Percentiles rank a stretch among this genome's conserved stretches.
These are phyloP conservation scores for Catenaria anguillulae DNA, from an alignment of 371 early-diverging fungal species.

Conservation along the genomic window DNA sequence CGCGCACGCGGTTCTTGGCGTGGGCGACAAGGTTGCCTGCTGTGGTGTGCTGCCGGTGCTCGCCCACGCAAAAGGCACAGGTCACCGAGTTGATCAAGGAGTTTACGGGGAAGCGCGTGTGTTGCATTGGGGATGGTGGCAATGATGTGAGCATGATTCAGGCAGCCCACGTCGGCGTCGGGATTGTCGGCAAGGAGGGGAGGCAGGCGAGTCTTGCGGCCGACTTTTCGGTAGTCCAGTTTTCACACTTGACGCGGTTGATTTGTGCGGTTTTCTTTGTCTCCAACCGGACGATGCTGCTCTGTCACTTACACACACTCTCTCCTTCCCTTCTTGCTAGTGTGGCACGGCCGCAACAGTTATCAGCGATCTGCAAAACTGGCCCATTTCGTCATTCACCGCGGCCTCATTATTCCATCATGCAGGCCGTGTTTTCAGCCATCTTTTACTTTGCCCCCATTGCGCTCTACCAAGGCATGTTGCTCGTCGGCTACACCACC, in stretches of 20 bases:
- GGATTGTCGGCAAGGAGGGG: slow-evolving; percentile 98
- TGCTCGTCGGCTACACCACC: slow-evolving; percentile 77
- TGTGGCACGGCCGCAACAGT: slow-evolving; percentile 97
- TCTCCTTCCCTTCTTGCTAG: slow-evolving; percentile 12
- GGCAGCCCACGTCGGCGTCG: slow-evolving; percentile 95
- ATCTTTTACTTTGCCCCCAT: slow-evolving; percentile 97
- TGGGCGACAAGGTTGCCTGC: slow-evolving; percentile 62
- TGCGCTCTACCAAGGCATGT: slow-evolving; percentile 71
- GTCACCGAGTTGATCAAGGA: slow-evolving; percentile 76
- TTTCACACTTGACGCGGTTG: slow-evolving; percentile 70
- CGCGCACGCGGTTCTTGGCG: slow-evolving; percentile 65
- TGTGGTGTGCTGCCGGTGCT: slow-evolving; percentile 95
- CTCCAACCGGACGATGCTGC: not conserved
- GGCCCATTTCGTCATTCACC: slow-evolving; percentile 97
- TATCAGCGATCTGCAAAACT: slow-evolving; percentile 83
- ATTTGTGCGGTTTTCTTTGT: slow-evolving; percentile 39
- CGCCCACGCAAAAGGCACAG: slow-evolving; percentile 98
- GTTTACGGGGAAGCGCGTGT: slow-evolving; percentile 58
- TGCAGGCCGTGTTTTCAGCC: slow-evolving; percentile 98
- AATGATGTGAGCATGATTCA: slow-evolving; percentile 99
- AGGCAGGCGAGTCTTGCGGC: slow-evolving; percentile 95
- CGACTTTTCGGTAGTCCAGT: slow-evolving; percentile 90
- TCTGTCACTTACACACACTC: not conserved
- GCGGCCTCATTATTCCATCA: slow-evolving; percentile 95
- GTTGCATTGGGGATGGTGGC: slow-evolving; percentile 98